Conservation (phyloP, 2,329 filamentous ascomycete genomes). For the Claviceps spartinae region DNA sequence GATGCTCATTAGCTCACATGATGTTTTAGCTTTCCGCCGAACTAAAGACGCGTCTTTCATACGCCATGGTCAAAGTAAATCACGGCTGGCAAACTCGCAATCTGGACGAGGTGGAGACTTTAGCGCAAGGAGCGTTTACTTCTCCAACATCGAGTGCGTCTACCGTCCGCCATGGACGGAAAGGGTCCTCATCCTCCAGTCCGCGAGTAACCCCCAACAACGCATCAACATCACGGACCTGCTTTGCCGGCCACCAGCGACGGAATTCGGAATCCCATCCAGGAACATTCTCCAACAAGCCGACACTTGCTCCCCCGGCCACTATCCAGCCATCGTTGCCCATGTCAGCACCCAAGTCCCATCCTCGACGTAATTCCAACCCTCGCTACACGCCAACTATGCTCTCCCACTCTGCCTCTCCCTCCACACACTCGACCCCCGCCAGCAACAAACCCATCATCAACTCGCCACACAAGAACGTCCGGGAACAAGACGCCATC, state of each 20-base stretch:
- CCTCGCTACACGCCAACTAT: conserved; percentile 35
- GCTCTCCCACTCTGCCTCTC: conserved; percentile 34
- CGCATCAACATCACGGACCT: conserved; percentile 19
- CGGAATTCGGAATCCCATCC: conserved; percentile 25
- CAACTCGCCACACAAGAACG: conserved; percentile 6
- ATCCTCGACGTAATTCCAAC: conserved; percentile 37
- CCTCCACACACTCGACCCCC: conserved; percentile 25
- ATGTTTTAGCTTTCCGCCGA: conserved; percentile 54
- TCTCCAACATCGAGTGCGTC: conserved; percentile 49
- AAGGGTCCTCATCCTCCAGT: conserved; percentile 21
- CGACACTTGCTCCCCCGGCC: conserved; percentile 38
- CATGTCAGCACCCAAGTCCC: conserved; percentile 18
- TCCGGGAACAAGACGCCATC: conserved; percentile 62
- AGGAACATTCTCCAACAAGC: conserved; percentile 19
- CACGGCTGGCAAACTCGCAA: conserved; percentile 74
- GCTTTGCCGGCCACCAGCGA: conserved; percentile 9
- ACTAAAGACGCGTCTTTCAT: conserved; percentile 71
- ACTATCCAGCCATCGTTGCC: conserved; percentile 36
- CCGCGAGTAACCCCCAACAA: conserved; percentile 3
- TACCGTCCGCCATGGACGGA: conserved; percentile 31
- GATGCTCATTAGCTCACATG: too few relatives aligned
- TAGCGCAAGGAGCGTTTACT: conserved; percentile 42
- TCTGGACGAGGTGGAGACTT: conserved; percentile 63
- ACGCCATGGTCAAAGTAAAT: conserved; percentile 88
- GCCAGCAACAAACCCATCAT: conserved; percentile 9